These are phyloP conservation scores for Chrysopogon serrulatus DNA, from an alignment of 176 grass and related monocot species.

Conservation along the genomic window DNA sequence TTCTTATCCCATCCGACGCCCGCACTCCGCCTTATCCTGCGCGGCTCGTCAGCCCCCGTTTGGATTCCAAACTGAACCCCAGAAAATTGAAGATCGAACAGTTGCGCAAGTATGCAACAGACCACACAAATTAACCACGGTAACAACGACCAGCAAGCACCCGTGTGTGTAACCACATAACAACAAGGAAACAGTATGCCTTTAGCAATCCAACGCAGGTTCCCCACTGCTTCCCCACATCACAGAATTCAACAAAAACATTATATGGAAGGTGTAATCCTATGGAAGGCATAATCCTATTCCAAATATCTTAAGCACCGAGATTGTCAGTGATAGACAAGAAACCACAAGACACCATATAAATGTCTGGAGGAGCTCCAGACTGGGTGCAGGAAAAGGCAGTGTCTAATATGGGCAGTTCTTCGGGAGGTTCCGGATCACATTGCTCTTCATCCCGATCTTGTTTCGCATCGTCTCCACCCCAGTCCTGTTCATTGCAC, in stretches of 20 bases:
- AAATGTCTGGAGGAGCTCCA: neutral
- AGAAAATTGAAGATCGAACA: too few species aligned
- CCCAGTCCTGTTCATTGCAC: slow-evolving; percentile 62
- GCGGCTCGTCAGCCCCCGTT: too few species aligned
- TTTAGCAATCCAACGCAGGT: neutral
- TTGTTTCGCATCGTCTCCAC: slow-evolving; percentile 76
- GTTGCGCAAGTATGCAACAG: neutral
- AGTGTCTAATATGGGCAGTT: slow-evolving; percentile 68
- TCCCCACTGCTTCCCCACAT: neutral
- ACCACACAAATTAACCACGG: neutral
- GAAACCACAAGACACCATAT: neutral
- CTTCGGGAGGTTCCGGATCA: slow-evolving; percentile 92
- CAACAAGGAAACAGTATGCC: neutral
- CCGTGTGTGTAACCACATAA: neutral
- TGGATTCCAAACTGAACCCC: too few species aligned
- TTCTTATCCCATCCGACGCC: too few species aligned
- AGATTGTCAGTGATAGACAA: neutral
- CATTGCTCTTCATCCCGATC: slow-evolving; percentile 90
- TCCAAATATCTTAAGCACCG: neutral
- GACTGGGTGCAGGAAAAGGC: neutral
- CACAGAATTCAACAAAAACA: neutral
- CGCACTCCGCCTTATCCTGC: too few species aligned
- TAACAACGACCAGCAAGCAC: neutral
- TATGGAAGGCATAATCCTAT: neutral
- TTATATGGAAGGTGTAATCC: neutral